phyloP scores from a whole-genome alignment of 2,329 filamentous ascomycete genomes.

The Bretziella fagacearum region DNA sequence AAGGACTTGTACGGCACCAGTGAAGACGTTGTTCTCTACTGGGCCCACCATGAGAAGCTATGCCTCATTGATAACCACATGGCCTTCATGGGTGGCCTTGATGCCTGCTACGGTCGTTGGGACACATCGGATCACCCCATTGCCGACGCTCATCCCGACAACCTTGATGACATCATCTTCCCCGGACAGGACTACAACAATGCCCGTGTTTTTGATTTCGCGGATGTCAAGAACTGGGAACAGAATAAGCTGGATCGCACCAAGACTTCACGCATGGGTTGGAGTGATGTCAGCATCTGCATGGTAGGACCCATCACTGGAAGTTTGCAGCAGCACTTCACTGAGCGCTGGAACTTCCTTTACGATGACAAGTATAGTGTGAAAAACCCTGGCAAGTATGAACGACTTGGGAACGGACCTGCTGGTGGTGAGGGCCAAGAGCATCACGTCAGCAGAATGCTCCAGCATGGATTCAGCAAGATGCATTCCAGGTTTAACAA shows the following conservation, averaged over 20 bases:
- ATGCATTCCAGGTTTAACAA: slow-evolving; percentile 14
- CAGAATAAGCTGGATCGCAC: slow-evolving; percentile 75
- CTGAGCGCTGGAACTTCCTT: slow-evolving; percentile 84
- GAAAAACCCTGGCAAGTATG: slow-evolving; percentile 35
- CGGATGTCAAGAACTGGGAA: slow-evolving; percentile 60
- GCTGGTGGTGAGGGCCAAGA: neutral
- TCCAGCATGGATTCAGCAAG: slow-evolving; percentile 9
- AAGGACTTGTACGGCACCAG: slow-evolving; percentile 68
- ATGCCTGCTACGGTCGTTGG: slow-evolving; percentile 77
- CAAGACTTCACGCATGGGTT: slow-evolving; percentile 72
- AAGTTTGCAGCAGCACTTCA: slow-evolving; percentile 62
- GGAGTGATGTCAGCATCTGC: slow-evolving; percentile 73
- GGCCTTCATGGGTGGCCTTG: slow-evolving; percentile 83
- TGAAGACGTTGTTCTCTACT: slow-evolving; percentile 70
- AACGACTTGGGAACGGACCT: slow-evolving; percentile 17
- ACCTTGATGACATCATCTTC: slow-evolving; percentile 61
- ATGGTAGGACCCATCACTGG: slow-evolving; percentile 57
- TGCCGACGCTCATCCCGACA: slow-evolving; percentile 62
- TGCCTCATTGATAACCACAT: slow-evolving; percentile 62
- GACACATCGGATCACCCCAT: slow-evolving; percentile 61
- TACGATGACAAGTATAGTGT: slow-evolving; percentile 60
- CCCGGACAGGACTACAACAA: slow-evolving; percentile 92
- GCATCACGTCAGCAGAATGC: slow-evolving; percentile 7
- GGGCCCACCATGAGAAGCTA: slow-evolving; percentile 89
- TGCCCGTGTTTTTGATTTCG: slow-evolving; percentile 65